phyloP scores from a whole-genome alignment of 2,329 filamentous ascomycete genomes.

The Diplodia intermedia region DNA sequence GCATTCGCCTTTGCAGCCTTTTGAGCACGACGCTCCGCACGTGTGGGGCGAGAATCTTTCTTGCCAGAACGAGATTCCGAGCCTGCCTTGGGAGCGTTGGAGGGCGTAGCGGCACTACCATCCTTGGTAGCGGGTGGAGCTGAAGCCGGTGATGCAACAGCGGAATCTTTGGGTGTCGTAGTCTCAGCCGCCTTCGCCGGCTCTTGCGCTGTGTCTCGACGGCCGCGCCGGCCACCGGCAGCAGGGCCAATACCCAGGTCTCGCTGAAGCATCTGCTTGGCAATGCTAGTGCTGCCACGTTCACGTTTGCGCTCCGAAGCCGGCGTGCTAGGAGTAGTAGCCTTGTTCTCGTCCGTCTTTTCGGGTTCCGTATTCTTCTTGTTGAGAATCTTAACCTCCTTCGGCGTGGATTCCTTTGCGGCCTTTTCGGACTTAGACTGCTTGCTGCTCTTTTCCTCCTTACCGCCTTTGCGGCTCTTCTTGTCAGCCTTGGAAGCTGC shows the following conservation, averaged over 20 bases:
- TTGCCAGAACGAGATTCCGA: conserved; percentile 39
- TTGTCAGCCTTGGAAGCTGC: conserved; percentile 50
- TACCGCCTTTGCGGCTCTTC: conserved; percentile 46
- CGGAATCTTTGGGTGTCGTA: conserved; percentile 39
- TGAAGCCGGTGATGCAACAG: conserved; percentile 16
- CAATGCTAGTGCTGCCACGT: conserved; percentile 60
- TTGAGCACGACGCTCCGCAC: conserved; percentile 48
- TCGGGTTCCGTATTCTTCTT: conserved; percentile 47
- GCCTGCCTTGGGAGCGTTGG: conserved; percentile 5
- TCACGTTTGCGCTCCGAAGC: conserved; percentile 59
- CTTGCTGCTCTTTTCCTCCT: conserved; percentile 51
- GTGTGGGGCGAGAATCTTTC: conserved; percentile 47
- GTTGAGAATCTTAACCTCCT: conserved; percentile 66
- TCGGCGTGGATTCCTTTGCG: conserved; percentile 64
- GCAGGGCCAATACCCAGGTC: conserved; percentile 64
- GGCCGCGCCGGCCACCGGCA: conserved; percentile 51
- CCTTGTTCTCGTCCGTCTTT: conserved; percentile 30
- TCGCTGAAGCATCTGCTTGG: conserved; percentile 66
- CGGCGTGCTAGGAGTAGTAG: conserved; percentile 40
- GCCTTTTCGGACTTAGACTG: conserved; percentile 60
- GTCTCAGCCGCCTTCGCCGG: conserved; percentile 40
- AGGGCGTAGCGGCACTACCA: neutral
- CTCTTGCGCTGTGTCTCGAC: conserved; percentile 33
- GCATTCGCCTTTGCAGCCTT: conserved; percentile 48
- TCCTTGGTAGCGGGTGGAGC: conserved; percentile 34